Base-by-base conservation (phyloP, 2,329 filamentous ascomycete species). In the Aspergillus cejpii region DNA sequence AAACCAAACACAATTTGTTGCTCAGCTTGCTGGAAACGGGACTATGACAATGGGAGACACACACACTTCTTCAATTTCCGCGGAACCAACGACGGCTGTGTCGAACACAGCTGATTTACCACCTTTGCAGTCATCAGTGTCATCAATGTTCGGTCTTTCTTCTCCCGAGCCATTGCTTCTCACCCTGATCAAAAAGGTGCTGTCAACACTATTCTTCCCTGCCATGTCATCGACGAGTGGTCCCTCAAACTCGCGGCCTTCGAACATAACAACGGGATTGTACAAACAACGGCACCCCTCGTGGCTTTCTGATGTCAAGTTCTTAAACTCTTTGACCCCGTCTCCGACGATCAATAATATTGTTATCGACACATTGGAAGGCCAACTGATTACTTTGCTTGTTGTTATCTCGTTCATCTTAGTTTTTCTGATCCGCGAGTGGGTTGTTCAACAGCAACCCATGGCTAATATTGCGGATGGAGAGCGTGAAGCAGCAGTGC, bases 391-490 rank as follows among this genome's bases (percentile, higher is more conserved):
- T 55, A 98, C 91, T 0, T 72, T 96, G 5, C 71, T 94, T 8
- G 87, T 97, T 40, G 91, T 98, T 6, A 78, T 95, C 36, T 89
- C 85, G 46, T 98, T 97, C 66, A 96, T 98, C 47, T 72, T 98
- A n/a, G 83, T 98, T 33, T 98, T 98, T 55, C 71, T 98, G 3
- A 96, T 98, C 37, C 76, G 94, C 37, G 92, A 98, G 69, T 98
- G 95, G 78, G 92, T 98, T 40, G 89, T 98, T 7, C 92, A 98
- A 64, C 92, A 98, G 64, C 92, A 98, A 62, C 92, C 91, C 4
- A 84, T 90, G 52, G 84, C 92, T 55, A 94, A 94, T 58, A 83
- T 92, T 73, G 84, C 81, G 0, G 83, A 67, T 52, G 64, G 61
- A 7, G 70, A 63, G 58, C 74, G 65, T 48, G 72, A 67, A 59